A percentile compares a stretch with the other conserved stretches of the same genome.
Conservation (phyloP, 2,329 filamentous ascomycete species). For the Fusarium torulosum region DNA sequence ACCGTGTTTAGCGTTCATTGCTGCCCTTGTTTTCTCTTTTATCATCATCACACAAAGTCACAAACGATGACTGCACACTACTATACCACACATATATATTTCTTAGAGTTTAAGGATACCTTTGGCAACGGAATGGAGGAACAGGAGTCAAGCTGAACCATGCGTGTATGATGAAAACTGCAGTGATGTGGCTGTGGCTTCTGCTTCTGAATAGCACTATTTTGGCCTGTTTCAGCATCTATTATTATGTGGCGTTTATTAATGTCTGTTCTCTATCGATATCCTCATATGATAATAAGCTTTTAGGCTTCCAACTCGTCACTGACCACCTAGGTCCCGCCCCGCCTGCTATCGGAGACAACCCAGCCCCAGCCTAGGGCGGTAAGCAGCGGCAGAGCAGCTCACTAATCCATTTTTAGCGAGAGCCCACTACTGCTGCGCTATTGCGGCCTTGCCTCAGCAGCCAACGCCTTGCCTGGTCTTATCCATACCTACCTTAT, state of each 20-base stretch:
- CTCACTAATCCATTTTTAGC: conserved; percentile 37
- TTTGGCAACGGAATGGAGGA: not conserved
- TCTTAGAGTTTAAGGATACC: conserved; percentile 15
- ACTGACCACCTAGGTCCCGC: not conserved
- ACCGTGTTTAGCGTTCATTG: conserved; percentile 37
- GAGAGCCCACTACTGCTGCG: conserved; percentile 24
- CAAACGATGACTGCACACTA: not conserved
- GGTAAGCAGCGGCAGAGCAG: conserved; percentile 44
- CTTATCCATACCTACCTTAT: conserved; percentile 28
- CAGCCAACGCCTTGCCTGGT: conserved; percentile 38
- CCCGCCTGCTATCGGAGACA: conserved; percentile 26
- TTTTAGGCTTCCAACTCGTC: conserved; percentile 8
- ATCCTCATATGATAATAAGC: not conserved
- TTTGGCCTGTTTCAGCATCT: not conserved
- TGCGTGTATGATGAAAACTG: not conserved
- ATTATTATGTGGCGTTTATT: not conserved
- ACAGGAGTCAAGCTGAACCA: conserved; percentile 1
- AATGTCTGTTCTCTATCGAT: not conserved
- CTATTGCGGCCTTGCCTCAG: conserved; percentile 45
- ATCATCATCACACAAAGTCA: conserved; percentile 1
- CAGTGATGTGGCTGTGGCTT: not conserved
- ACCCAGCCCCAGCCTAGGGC: conserved; percentile 36
- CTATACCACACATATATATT: conserved; percentile 14
- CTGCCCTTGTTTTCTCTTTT: conserved; percentile 18
- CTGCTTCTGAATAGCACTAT: not conserved